Conservation (phyloP, 352 stramenopile species). For the Phytophthora megakarya region DNA sequence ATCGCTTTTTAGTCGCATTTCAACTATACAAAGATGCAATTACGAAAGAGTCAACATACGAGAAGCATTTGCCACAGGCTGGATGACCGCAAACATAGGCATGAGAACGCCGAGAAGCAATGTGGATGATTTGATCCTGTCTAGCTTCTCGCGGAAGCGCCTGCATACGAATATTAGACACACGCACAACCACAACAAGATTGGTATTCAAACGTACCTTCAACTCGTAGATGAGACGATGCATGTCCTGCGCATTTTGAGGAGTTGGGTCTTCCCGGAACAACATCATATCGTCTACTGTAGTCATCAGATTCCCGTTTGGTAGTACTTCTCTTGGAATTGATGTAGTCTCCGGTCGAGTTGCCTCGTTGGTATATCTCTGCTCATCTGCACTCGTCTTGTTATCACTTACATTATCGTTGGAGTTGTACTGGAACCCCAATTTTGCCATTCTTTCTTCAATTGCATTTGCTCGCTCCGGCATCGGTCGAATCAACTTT, state of each 20-base stretch:
- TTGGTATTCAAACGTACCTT: constrained; percentile 35
- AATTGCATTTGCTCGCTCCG: constrained; percentile 45
- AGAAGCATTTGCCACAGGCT: constrained; percentile 66
- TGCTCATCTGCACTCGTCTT: not conserved
- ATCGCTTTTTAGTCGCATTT: not conserved
- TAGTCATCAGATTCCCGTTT: not conserved
- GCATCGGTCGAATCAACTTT: constrained; percentile 31
- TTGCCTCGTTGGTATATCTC: not conserved
- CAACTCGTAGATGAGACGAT: constrained; percentile 68
- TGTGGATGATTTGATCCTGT: constrained; percentile 54
- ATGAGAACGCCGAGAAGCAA: constrained; percentile 45
- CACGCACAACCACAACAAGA: not conserved
- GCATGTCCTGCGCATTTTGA: constrained; percentile 50
- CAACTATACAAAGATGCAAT: not conserved
- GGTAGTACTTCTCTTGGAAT: not conserved
- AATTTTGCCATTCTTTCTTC: constrained; percentile 47
- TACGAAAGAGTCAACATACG: constrained; percentile 24
- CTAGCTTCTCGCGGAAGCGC: constrained; percentile 49
- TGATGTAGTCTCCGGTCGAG: constrained; percentile 24
- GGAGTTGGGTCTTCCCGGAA: constrained; percentile 16
- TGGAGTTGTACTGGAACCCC: constrained; percentile 47
- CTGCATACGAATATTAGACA: constrained; percentile 22
- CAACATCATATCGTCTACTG: constrained; percentile 37
- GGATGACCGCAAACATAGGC: constrained; percentile 62
- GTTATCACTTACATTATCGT: constrained; percentile 6